A percentile compares a stretch with the other conserved stretches of the same genome.
phyloP scores from a whole-genome alignment of 2,329 filamentous ascomycete species.

The Colletotrichum neosansevieriae region DNA sequence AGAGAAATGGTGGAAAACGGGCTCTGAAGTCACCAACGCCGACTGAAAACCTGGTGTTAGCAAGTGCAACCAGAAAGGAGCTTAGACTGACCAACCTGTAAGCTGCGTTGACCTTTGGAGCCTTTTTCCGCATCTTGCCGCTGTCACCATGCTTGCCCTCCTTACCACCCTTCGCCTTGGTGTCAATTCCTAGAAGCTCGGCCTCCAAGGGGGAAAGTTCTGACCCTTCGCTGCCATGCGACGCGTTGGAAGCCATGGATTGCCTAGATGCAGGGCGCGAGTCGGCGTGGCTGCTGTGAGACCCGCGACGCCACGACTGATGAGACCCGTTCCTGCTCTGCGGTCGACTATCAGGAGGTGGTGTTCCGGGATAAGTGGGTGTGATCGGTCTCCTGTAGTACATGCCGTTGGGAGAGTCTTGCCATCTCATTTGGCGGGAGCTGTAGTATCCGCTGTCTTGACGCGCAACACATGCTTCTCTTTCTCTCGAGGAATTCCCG shows the following conservation, averaged over 20 bases:
- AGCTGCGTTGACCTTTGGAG: constrained; percentile 51
- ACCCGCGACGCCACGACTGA: constrained; percentile 14
- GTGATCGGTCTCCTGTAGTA: constrained; percentile 1
- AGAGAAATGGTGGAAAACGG: background rate
- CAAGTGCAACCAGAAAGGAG: background rate
- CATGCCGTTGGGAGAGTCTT: constrained; percentile 8
- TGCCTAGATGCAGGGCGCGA: constrained; percentile 37
- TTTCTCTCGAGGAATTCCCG: constrained; percentile 6
- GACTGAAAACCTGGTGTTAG: constrained; percentile 43
- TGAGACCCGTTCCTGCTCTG: constrained; percentile 21
- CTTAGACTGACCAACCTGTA: constrained; percentile 49
- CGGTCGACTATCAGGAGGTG: constrained; percentile 17
- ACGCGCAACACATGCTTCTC: background rate
- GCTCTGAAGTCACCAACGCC: constrained; percentile 49
- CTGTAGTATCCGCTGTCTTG: constrained; percentile 17
- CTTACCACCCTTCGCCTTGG: constrained; percentile 46
- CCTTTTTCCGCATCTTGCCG: constrained; percentile 48
- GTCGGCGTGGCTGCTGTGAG: constrained; percentile 29
- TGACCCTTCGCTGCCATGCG: constrained; percentile 43
- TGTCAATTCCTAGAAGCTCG: constrained; percentile 51
- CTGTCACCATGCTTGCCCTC: constrained; percentile 43
- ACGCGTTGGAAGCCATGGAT: constrained; percentile 28
- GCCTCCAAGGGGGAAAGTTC: constrained; percentile 55
- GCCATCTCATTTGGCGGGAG: constrained; percentile 16
- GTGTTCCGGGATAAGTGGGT: constrained; percentile 12